phyloP scores from a whole-genome alignment of 768 basidiomycete genomes.

The Pholiota conissans region DNA sequence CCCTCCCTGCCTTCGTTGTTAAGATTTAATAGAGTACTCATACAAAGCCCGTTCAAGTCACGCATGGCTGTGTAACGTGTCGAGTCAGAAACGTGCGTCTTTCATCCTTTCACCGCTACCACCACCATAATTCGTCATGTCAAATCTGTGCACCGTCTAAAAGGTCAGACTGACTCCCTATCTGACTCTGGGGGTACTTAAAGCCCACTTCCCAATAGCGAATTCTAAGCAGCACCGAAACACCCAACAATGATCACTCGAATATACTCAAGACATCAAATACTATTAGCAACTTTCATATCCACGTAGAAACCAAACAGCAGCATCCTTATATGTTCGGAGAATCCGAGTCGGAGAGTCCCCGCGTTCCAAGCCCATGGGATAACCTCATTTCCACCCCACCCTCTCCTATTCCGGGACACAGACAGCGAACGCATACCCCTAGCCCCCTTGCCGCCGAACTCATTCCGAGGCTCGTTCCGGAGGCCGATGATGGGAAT shows the following conservation, averaged over 20 bases:
- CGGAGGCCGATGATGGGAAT: slow-evolving; percentile 84
- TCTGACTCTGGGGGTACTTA: not conserved
- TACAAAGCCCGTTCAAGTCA: no score
- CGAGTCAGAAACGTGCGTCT: not conserved
- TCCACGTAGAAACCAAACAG: slow-evolving; percentile 10
- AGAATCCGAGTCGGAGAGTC: slow-evolving; percentile 79
- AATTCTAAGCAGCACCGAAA: slow-evolving; percentile 5
- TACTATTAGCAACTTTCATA: slow-evolving; percentile 7
- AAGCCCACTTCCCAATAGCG: not conserved
- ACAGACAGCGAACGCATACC: slow-evolving; percentile 22
- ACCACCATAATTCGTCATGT: slow-evolving; percentile 6
- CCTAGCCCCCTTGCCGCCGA: slow-evolving; percentile 32
- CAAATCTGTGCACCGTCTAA: slow-evolving; percentile 5
- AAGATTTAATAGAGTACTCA: no score
- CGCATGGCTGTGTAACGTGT: not conserved
- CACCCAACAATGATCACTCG: slow-evolving; percentile 30
- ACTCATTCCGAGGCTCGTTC: slow-evolving; percentile 64
- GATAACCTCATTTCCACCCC: slow-evolving; percentile 67
- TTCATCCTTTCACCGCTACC: not conserved
- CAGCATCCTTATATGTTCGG: slow-evolving; percentile 60
- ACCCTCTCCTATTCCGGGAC: slow-evolving; percentile 35
- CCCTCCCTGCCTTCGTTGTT: no score
- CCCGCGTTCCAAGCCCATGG: slow-evolving; percentile 82
- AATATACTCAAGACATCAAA: slow-evolving; percentile 22
- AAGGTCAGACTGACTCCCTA: slow-evolving; percentile 13